These are phyloP conservation scores for barley (Hordeum vulgare) DNA, from an alignment of 176 grass and related monocot species.

Conservation along the genomic window MorexV3_pseudomolecules_assembly NC_058519.1:601539301-601539800, in stretches of 20 bases:
- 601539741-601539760: not conserved
- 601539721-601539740: not conserved
- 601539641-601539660: not conserved
- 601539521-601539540: not conserved
- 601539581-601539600: not conserved
- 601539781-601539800: not conserved
- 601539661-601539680: not conserved
- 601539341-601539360: not conserved
- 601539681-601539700: not conserved
- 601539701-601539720: not conserved
- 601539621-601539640: not conserved
- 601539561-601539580: not conserved
- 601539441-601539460: not conserved
- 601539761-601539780: not conserved
- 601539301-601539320: not conserved
- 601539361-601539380: not conserved
- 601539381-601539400: not conserved
- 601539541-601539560: not conserved
- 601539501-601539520: not conserved
- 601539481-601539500: not conserved
- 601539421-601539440: not conserved
- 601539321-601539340: not conserved
- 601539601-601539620: not conserved
- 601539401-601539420: not conserved
- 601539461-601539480: not conserved